A percentile compares a stretch with the other conserved stretches of the same genome.
Conservation (phyloP, 1,284 basidiomycete species). For the Chalciporus sp. region DNA sequence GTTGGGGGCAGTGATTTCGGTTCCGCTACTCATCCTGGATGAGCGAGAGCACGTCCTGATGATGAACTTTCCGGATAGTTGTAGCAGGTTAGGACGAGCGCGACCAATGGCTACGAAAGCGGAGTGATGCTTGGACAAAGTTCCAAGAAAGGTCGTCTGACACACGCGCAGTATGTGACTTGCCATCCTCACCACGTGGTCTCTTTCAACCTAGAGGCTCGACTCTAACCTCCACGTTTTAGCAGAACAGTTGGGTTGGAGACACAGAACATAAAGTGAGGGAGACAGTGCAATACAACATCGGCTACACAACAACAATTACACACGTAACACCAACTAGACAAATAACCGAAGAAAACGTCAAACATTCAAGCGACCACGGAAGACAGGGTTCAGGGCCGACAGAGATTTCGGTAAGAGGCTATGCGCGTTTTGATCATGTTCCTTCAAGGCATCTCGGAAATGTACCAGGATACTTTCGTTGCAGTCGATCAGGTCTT, state of each 20-base stretch:
- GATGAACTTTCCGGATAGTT: slow-evolving; percentile 1
- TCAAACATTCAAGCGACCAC: slow-evolving; percentile 9
- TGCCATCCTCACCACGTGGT: not conserved
- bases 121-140: not conserved
- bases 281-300: not conserved
- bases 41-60: slow-evolving; percentile 13
- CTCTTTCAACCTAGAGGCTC: no score
- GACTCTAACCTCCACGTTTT: not conserved
- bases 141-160: not conserved
- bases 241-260: not conserved
- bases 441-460: slow-evolving; percentile 35
- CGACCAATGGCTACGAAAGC: not conserved
- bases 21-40: slow-evolving; percentile 17
- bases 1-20: slow-evolving; percentile 34
- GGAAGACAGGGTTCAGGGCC: slow-evolving; percentile 22
- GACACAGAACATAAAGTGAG: not conserved
- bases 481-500: slow-evolving; percentile 38
- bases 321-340: not conserved
- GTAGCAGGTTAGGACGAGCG: not conserved
- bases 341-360: not conserved
- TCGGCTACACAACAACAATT: not conserved
- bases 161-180: slow-evolving; percentile 5
- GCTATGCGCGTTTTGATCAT: slow-evolving; percentile 39
- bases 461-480: slow-evolving; percentile 30
- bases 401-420: slow-evolving; percentile 41